Base-by-base conservation (phyloP, 176 grass and related monocot genomes). In the Oryza coarctata region DNA sequence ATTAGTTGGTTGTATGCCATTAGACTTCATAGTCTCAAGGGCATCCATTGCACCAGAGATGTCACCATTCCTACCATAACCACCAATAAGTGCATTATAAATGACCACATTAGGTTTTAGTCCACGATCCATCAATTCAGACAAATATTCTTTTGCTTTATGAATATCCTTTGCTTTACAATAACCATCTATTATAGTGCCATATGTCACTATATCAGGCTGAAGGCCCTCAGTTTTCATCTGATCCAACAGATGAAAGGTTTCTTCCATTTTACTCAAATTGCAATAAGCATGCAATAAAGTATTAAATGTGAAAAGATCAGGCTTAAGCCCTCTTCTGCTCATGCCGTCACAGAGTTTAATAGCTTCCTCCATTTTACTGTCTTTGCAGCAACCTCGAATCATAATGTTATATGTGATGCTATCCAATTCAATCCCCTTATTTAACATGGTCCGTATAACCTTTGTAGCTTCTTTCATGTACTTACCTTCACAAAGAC, bases 371-470 rank as follows among this genome's bases (percentile, higher is more conserved):
- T 90, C 86, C 50, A 92, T 85, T 87, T 89, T 97, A 63, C 79
- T 57, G 20, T 80, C 81, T 92, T 90, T 94, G 88, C 92, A 97
- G 73, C 71, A 94, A 63, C 86, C 83, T 75, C 71, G 69, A 52
- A 97, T 94, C 81, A 97, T 84, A 73, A 79, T 97, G 74, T 97
- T 97, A 83, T 94, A 97, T 40, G 94, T 97, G 73, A 97, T 76
- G n/a, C 23, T 87, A 84, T 97, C 90, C 77, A 91, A 78, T 82
- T 70, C 64, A 76, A 91, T 45, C 62, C 90, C 87, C 28, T 57
- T 90, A 50, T 75, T 74, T 44, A 92, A 76, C 80, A 97, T 97
- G 68, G 80, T 82, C 41, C 68, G 76, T 68, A 97, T 70, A 73
- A 97, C 41, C 77, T 76, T 83, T 80, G 86, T 77, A 41, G 92